Evolutionary conservation across 2,329 filamentous ascomycete species (phyloP), one percentile per base, ranked within the genome.

Genomic region (Aspergillus candidus): DNA sequence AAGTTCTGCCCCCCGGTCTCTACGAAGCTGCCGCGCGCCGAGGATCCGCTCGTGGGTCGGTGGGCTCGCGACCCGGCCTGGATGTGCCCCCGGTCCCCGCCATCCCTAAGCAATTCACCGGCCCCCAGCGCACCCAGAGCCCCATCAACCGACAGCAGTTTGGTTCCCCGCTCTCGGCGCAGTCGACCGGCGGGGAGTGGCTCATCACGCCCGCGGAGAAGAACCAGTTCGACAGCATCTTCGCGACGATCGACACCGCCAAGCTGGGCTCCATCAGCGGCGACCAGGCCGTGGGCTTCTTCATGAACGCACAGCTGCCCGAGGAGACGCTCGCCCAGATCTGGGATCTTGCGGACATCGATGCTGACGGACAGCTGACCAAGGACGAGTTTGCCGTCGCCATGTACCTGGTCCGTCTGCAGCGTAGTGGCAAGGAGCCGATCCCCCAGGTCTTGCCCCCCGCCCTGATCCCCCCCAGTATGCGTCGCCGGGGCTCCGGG

Each of bases 281-380:
- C 52, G 91, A 97, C 58, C 89, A 97, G 67, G 93, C 91, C 2
- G 93, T 97, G 7, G 78, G 82, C 7, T 98, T 97, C 70, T 88
- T 98, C 66, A 91, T 86, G 62, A 89, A 95, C 66, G 95, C 91
- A 1, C 85, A 87, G 45, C 76, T 98, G 11, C 80, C 88, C 1
- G 91, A 97, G 62, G 91, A 96, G 58, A 81, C 80, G 8, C 74
- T 98, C 41, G 93, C 93, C 27, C 87, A 94, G 57, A 94, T 98
- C 51, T 98, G 93, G 93, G 93, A 98, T 64, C 79, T 98, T 27
- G 85, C 93, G 11, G 93, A 98, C 67, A 88, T 96, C 67, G 88
- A 88, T 60, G 93, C 88, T 6, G 86, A 90, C 55, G 93, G 93
- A 10, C 83, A 85, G 45, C 73, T 98, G 44, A 89, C 78, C 37